Evolutionary conservation across 306 rosid genomes (phyloP).

Genomic region (Lablab purpureus): DNA sequence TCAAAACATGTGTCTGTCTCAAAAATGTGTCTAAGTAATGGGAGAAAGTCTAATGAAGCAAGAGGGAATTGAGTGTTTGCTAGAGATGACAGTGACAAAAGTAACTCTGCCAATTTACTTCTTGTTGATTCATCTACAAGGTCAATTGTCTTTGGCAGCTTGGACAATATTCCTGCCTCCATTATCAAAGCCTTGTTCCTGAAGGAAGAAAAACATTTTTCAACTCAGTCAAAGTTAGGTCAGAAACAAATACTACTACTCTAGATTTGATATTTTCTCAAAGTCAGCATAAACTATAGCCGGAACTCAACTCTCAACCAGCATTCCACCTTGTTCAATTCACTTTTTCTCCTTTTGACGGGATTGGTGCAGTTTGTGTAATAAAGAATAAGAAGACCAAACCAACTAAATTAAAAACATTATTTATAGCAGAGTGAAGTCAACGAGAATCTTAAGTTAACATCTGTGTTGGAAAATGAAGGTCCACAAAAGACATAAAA

Average conservation of each 20-base stretch:
- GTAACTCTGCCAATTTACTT: conserved; percentile 63
- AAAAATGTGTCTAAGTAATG: conserved; percentile 56
- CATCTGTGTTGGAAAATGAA: conserved; percentile 49
- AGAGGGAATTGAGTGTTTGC: conserved; percentile 67
- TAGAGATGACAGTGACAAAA: conserved; percentile 73
- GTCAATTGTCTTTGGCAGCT: conserved; percentile 66
- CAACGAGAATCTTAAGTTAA: conserved; percentile 56
- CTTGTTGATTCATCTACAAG: conserved; percentile 66
- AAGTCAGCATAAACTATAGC: conserved; percentile 46
- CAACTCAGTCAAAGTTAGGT: conserved; percentile 51
- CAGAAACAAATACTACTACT: conserved; percentile 39
- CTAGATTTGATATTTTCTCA: conserved; percentile 19
- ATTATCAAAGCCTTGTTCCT: conserved; percentile 90
- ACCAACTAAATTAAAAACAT: conserved; percentile 37
- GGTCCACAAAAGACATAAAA: conserved; percentile 55
- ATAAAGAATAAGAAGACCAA: conserved; percentile 30
- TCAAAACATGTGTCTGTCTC: conserved; percentile 57
- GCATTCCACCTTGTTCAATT: conserved; percentile 11
- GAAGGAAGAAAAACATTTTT: conserved; percentile 48
- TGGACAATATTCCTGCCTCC: conserved; percentile 83
- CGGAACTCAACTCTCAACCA: conserved; percentile 26
- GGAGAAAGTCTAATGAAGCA: conserved; percentile 63
- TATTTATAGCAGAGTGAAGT: conserved; percentile 48
- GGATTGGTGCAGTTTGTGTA: conserved; percentile 9
- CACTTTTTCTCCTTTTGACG: conserved; percentile 12